Conservation (phyloP, 441 rosid genomes). For the Aleurites moluccanus region DNA sequence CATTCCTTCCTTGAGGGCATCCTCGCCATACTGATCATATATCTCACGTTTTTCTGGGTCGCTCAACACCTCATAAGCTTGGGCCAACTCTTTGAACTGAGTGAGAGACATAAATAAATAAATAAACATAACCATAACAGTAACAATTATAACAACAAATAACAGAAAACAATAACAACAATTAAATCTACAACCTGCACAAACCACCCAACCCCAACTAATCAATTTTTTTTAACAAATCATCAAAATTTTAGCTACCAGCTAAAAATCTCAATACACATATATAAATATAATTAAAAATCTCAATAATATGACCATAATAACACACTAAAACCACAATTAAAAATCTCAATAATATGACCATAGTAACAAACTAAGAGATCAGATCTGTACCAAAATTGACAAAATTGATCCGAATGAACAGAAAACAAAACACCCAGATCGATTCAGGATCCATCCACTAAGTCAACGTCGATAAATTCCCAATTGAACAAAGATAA, state of each 20-base stretch:
- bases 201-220: too few relatives aligned
- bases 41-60: conserved; percentile 93
- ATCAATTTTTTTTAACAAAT: neutral
- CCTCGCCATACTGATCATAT: conserved; percentile 94
- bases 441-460: neutral
- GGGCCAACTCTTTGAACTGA: conserved; percentile 94
- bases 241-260: neutral
- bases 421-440: neutral
- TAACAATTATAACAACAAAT: neutral
- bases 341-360: neutral
- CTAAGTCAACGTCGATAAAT: neutral
- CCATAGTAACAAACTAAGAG: conserved; percentile 1
- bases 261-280: neutral
- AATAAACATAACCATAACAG: neutral
- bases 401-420: conserved; percentile 1
- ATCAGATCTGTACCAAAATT: conserved; percentile 6
- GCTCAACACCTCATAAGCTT: conserved; percentile 89
- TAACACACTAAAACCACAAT: neutral
- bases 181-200: neutral
- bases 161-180: neutral
- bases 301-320: neutral
- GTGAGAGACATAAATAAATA: conserved; percentile 2
- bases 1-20: conserved; percentile 96
- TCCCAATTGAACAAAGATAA: neutral
- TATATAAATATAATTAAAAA: neutral